phyloP scores from a whole-genome alignment of 2,329 filamentous ascomycete species.

The Orbilia blumenaviensis region DNA sequence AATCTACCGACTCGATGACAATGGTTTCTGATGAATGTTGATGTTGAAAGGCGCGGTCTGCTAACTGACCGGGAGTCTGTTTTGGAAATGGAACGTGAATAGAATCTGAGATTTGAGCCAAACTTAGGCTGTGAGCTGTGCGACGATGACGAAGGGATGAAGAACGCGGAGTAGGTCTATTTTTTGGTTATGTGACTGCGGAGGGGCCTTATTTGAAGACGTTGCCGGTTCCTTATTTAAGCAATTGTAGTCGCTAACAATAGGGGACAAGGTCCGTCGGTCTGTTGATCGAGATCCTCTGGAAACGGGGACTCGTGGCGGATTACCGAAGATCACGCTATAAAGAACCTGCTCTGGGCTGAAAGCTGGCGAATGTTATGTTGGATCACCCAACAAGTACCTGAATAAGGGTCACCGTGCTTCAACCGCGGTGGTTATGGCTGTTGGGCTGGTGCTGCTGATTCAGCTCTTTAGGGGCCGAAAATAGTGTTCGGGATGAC shows the following conservation, averaged over 20 bases:
- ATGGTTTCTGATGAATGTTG: not conserved
- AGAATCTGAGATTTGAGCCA: not conserved
- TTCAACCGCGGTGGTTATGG: not conserved
- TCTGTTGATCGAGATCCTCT: not conserved
- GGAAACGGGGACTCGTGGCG: not conserved
- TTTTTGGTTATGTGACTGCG: not conserved
- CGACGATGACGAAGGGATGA: not conserved
- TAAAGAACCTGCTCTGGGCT: constrained; percentile 9
- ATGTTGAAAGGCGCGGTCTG: not conserved
- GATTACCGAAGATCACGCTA: not conserved
- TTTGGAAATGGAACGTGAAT: not conserved
- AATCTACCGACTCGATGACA: constrained; percentile 5
- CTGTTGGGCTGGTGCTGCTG: not conserved
- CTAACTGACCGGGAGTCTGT: not conserved
- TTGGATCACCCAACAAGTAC: not conserved
- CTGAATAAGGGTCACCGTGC: not conserved
- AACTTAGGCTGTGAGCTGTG: not conserved
- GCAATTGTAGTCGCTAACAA: not conserved
- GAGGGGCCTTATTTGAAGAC: not conserved
- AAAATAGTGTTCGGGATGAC: not conserved
- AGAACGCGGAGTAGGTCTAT: not conserved
- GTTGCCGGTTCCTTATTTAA: not conserved
- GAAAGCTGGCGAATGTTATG: not conserved
- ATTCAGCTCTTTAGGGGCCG: not conserved
- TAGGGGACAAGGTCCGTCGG: not conserved